Conservation (phyloP, 2,329 filamentous ascomycete genomes). For the Pseudogymnoascus sp. region DNA sequence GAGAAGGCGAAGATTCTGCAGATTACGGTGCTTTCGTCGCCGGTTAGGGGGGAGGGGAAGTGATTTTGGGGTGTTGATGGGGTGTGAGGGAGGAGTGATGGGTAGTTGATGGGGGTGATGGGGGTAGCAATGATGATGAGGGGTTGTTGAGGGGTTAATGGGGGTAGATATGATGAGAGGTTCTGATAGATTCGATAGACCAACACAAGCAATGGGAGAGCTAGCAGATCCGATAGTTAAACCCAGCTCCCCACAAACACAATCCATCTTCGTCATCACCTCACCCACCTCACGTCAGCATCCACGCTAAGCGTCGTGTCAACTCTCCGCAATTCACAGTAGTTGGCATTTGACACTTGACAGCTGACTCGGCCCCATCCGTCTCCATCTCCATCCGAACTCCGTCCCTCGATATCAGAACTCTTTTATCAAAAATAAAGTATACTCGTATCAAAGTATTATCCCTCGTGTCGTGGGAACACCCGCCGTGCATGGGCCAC, state of each 20-base stretch:
- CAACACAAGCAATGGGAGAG: background rate
- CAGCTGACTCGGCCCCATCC: background rate
- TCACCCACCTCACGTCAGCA: background rate
- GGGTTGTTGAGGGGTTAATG: background rate
- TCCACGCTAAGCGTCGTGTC: background rate
- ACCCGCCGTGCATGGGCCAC: background rate
- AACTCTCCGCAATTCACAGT: background rate
- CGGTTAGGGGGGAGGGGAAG: background rate
- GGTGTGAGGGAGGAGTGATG: background rate
- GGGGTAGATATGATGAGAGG: background rate
- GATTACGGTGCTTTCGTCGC: background rate
- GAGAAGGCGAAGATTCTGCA: conserved; percentile 4
- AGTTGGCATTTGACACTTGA: background rate
- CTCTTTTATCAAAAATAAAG: background rate
- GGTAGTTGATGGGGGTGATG: background rate
- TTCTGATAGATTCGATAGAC: background rate
- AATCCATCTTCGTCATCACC: background rate
- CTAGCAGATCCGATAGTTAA: too few species aligned
- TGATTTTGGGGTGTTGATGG: background rate
- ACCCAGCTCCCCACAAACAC: background rate
- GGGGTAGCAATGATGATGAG: background rate
- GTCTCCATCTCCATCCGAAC: background rate
- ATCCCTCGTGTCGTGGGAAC: too few species aligned
- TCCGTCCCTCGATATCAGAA: background rate
- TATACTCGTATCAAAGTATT: too few species aligned